phyloP scores from a whole-genome alignment of 352 stramenopile genomes.

The Pythium vanterpoolii region DNA sequence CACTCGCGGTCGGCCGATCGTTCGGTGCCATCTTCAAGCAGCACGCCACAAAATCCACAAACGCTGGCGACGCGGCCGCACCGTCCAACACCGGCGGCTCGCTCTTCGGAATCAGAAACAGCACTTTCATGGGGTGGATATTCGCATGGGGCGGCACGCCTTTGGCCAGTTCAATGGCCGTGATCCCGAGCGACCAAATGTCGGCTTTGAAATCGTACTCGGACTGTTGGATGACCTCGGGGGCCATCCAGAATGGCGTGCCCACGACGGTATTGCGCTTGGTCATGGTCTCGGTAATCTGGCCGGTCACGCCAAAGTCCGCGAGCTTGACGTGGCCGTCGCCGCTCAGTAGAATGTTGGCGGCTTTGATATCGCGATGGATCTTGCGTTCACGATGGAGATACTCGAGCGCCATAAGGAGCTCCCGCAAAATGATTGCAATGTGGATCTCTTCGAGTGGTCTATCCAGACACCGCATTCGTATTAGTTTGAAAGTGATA shows the following conservation, averaged over 20 bases:
- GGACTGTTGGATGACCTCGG: constrained; percentile 88
- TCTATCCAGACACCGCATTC: constrained; percentile 17
- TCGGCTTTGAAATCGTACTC: constrained; percentile 83
- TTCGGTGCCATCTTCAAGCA: constrained; percentile 89
- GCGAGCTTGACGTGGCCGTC: constrained; percentile 84
- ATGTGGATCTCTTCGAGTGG: constrained; percentile 80
- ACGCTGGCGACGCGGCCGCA: constrained; percentile 63
- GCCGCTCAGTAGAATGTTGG: constrained; percentile 78
- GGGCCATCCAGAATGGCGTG: constrained; percentile 91
- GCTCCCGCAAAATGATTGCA: constrained; percentile 75
- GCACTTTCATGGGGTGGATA: constrained; percentile 97
- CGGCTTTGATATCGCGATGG: constrained; percentile 81
- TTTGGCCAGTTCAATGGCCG: constrained; percentile 87
- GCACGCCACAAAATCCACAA: constrained; percentile 87
- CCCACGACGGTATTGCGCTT: constrained; percentile 90
- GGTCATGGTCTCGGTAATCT: constrained; percentile 87
- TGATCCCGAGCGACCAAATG: constrained; percentile 87
- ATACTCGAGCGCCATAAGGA: constrained; percentile 77
- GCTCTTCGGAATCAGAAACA: constrained; percentile 98
- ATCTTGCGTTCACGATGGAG: constrained; percentile 85
- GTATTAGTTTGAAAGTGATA: no score
- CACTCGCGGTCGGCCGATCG: constrained; percentile 73
- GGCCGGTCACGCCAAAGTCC: constrained; percentile 89
- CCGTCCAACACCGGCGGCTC: constrained; percentile 83
- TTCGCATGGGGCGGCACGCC: constrained; percentile 88